Evolutionary conservation across 2,329 filamentous ascomycete species (phyloP), one percentile per base, ranked within the genome.

Genomic region (Metarhizium brunneum): DNA sequence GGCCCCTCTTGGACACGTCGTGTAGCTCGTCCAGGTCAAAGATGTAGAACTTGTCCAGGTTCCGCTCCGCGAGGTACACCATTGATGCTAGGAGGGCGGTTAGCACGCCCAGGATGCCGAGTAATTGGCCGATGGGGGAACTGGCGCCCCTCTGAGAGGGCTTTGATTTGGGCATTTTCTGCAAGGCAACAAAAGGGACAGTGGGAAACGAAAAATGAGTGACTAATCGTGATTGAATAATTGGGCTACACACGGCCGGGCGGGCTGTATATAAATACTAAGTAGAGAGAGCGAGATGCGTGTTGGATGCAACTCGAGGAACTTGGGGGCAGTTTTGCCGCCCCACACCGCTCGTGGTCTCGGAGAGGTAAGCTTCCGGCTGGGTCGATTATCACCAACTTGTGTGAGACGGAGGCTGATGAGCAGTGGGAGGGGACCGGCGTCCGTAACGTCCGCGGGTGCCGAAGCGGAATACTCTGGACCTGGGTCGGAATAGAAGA

Each of bases 11-110:
- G 11, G 86, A 80, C 38, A 94, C 73, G 58, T 85, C 78, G 66
- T 90, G 83, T 58, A 95, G 78, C 59, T 89, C 79, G 16, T 77
- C 75, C 2, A 81, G 80, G 54, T 84, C 74, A 71, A 95, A 92
- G 70, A 94, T 82, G 78, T 91, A 94, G 76, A 92, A 85, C 56
- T 69, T 71, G 59, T 82, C 75, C 56, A 83, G 73, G 69, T 81
- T 80, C 63, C 77, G 74, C 69, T 87, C 83, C 45, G 84, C 67
- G 57, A 79, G 63, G 70, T 80, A 80, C 63, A 79, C 73, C 54
- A 83, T 62, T 7, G 79, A 76, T 13, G 77, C 72, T 54, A 86
- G 67, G 59, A 84, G 64, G 55, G 77, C 82, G 53, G 83, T 70
- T 50, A 83, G 62, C 54, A 84, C 63, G 52, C 77, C 78, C 59